Conservation (phyloP, 139 green algal species). For the Chlamydomonas sphaeroides region DNA sequence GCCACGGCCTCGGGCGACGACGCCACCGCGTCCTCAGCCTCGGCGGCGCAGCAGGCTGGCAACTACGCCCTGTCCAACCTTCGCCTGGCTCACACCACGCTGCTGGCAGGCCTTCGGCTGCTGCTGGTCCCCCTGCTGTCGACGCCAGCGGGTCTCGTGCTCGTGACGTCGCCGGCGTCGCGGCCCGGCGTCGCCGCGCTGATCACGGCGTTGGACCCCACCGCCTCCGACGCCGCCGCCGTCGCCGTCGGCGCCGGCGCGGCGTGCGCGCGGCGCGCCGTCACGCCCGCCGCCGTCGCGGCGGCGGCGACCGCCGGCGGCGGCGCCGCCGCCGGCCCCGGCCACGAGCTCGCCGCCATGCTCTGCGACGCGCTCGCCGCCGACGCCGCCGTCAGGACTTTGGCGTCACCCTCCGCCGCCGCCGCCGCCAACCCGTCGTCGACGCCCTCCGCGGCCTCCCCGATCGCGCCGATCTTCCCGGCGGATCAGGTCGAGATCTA, state of each 20-base stretch:
- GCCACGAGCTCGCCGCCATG: constrained; percentile 15
- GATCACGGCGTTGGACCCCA: constrained; percentile 5
- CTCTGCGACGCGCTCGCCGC: constrained; percentile 26
- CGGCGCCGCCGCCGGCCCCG: background rate
- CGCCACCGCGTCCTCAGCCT: background rate
- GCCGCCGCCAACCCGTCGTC: background rate
- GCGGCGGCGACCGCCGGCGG: constrained; percentile 4
- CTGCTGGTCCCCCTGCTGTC: constrained; percentile 30
- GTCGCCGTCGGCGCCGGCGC: background rate
- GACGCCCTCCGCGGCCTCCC: too few species aligned
- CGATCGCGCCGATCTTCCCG: too few species aligned
- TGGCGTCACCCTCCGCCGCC: too few species aligned
- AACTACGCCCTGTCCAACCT: background rate
- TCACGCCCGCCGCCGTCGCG: background rate
- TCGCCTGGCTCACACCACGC: background rate
- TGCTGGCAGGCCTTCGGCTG: constrained; percentile 17
- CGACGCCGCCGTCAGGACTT: background rate
- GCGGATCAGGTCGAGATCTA: constrained; percentile 1
- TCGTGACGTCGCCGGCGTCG: background rate
- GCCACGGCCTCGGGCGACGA: background rate
- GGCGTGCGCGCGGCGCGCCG: background rate
- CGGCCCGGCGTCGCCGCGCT: constrained; percentile 13
- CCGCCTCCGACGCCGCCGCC: background rate
- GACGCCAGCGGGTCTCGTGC: background rate
- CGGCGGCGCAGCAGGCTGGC: constrained; percentile 10